These are phyloP conservation scores for Fusarium vanettenii DNA, from an alignment of 2,329 filamentous ascomycete species.

Conservation along the genomic window DNA sequence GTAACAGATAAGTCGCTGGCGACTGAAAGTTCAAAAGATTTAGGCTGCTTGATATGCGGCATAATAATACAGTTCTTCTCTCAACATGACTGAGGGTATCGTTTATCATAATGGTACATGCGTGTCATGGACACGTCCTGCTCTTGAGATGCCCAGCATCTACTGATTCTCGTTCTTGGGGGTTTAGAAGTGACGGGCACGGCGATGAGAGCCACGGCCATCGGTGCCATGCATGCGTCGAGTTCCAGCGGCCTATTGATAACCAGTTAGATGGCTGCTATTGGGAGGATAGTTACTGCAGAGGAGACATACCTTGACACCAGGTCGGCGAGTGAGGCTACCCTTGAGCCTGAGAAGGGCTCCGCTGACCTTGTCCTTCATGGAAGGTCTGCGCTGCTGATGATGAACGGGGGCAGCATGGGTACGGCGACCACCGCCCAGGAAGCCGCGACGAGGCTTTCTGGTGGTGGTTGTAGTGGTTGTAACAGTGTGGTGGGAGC, in stretches of 20 bases:
- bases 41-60: constrained; percentile 13
- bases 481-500: constrained; percentile 46
- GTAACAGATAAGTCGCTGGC: constrained; percentile 29
- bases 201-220: constrained; percentile 67
- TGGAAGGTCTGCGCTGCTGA: constrained; percentile 73
- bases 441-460: constrained; percentile 56
- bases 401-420: constrained; percentile 63
- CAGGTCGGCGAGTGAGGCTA: constrained; percentile 74
- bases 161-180: background rate
- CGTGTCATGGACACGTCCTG: background rate
- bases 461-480: constrained; percentile 55
- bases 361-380: constrained; percentile 83
- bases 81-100: constrained; percentile 30
- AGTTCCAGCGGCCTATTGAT: constrained; percentile 73
- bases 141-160: constrained; percentile 14
- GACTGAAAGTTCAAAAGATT: constrained; percentile 1
- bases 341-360: constrained; percentile 81
- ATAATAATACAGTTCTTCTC: constrained; percentile 28
- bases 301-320: constrained; percentile 69
- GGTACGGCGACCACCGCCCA: constrained; percentile 51
- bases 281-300: background rate
- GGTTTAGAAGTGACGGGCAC: constrained; percentile 37
- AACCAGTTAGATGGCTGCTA: background rate
- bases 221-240: constrained; percentile 81
- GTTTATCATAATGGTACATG: constrained; percentile 39